Conservation (phyloP, 192 early-diverging fungal species). For the Podila clonocystis region DNA sequence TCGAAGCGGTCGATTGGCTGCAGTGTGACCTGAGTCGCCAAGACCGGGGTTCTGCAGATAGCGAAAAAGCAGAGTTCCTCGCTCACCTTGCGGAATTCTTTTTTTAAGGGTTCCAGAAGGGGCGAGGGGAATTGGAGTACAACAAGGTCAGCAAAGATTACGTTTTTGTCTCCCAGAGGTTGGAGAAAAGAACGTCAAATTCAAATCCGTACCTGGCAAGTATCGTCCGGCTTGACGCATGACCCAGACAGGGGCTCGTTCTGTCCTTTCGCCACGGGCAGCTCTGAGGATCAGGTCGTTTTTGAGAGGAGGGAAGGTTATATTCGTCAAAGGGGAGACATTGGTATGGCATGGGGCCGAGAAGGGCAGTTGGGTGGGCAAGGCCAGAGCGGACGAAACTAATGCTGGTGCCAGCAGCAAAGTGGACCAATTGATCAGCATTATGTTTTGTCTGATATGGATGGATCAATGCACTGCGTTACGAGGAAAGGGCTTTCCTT, state of each 20-base stretch:
- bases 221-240: constrained; percentile 99
- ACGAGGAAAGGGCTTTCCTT: no score
- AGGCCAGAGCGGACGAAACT: no score
- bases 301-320: constrained; percentile 81
- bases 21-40: constrained; percentile 91
- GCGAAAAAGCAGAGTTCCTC: constrained; percentile 91
- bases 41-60: constrained; percentile 88
- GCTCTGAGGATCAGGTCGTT: constrained; percentile 93
- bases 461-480: no score
- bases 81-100: constrained; percentile 86
- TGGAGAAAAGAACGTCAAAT: no score
- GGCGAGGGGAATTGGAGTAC: not conserved
- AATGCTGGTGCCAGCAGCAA: no score
- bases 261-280: constrained; percentile 80
- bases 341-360: no score
- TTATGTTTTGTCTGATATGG: no score
- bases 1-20: constrained; percentile 94
- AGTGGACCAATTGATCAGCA: no score
- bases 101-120: no score
- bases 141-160: not conserved
- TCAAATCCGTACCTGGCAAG: constrained; percentile 76
- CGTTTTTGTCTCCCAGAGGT: no score
- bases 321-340: not conserved
- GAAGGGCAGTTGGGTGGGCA: no score
- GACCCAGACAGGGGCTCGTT: constrained; percentile 92